Base-by-base conservation (phyloP, 2,329 filamentous ascomycete species). In the Parastagonospora avenae region DNA sequence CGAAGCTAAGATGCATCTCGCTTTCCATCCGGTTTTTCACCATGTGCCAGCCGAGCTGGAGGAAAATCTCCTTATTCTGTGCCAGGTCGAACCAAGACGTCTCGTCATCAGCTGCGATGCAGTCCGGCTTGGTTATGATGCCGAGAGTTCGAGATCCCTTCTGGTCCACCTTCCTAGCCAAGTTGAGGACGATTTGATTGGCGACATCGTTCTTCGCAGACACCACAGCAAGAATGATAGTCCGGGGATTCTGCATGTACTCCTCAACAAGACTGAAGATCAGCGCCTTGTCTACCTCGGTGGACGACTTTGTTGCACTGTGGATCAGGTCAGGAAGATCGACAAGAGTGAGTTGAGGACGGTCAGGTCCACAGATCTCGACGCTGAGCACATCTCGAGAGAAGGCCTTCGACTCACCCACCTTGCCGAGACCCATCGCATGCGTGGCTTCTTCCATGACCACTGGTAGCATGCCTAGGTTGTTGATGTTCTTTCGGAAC, bases 61-160 rank as follows among this genome's bases (percentile, higher is more conserved):
- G 67, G 11, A 64, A 58, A 35, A 77, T 66, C 39, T 77, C 64
- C 19, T 72, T 64, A 54, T 78, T 78, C 45, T 67, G 64, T 0
- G 73, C 74, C 0, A 78, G 51, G 4, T 73, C 62, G 14, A 79
- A 54, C 51, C 75, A 81, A 1, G 53, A 64, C 1, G 48, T 54
- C 49, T 83, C 77, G 4, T 76, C 74, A 0, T 74, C 76, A 0
- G 67, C 45, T 0, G 58, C 60, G 0, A 80, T 64, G 2, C 68
- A 64, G 52, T 85, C 82, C 0, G 81, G 80, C 59, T 85, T 85
- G 0, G 83, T 86, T 46, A 86, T 78, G 48, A 86, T 78, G 0
- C 83, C 81, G 0, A 86, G 67, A 0, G 83, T 86, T 1, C 83
- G 77, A 2, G 67, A 55, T 11, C 75, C 72, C 1, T 72, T 57